Evolutionary conservation across 108 stramenopile genomes (phyloP), one percentile per base, ranked within the genome.

Genomic region (Skeletonema grethae): DNA sequence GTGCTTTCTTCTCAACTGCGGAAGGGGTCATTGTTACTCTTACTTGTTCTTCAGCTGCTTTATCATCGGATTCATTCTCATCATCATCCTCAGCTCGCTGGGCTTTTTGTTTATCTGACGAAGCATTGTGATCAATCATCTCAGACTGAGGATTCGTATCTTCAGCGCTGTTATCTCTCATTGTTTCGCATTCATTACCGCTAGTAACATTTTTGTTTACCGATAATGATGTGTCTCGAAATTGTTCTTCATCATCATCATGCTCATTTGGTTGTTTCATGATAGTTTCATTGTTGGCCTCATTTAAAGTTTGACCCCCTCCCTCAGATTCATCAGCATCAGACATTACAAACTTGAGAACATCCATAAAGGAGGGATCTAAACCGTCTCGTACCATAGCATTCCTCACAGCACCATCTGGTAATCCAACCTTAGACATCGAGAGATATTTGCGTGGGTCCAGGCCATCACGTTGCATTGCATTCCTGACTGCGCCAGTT

Each of bases 361-460:
- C 63, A 41, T 92, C 90, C 70, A 91, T 80, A 12, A 92, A 77
- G 2, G 77, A 36, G n/a, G 90, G 85, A 63, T 95, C 95, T 41
- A 84, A 60, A 9, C 89, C 89, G 65, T 93, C 95, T 25, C 84
- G 76, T 25, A 16, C 29, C 63, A 91, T 50, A 18, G 91, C 88
- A 63, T 89, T 84, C 65, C 85, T 72, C 5, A 92, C 86, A 4
- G 90, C 93, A 30, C 76, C 89, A 10, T 77, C 66, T 18, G 93
- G 89, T 10, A 92, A 35, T 22, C 90, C 90, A 41, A 80, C 72
- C 36, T 73, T 73, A 0, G 16, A 32, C 60, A 61, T 61, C 24
- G 50, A 22, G 50, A 53, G 22, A n/a, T 53, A 53, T 53, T 53
- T 53, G 22, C 36, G 1, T 38, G 75, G 75, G 39, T 76, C 61